Conservation (phyloP, 306 rosid species). For the Cucumis hystrix region DNA sequence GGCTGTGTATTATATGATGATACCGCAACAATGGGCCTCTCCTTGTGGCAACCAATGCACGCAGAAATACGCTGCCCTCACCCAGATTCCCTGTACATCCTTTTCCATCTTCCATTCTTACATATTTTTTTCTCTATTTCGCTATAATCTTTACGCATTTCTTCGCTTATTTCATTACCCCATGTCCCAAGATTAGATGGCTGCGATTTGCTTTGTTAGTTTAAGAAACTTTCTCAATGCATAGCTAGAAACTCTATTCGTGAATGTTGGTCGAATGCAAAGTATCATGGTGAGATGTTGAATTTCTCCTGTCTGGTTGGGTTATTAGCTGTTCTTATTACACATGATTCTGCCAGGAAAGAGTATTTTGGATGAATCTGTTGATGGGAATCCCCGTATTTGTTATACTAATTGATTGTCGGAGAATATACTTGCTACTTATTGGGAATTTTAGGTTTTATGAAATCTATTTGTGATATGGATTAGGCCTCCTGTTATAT, state of each 20-base stretch:
- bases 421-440: not conserved
- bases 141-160: not conserved
- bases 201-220: not conserved
- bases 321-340: not conserved
- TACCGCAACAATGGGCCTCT: constrained; percentile 64
- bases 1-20: constrained; percentile 19
- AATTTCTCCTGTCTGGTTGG: not conserved
- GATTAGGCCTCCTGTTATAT: not conserved
- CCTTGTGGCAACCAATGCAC: constrained; percentile 77
- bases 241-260: not conserved
- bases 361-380: not conserved
- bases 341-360: not conserved
- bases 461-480: not conserved
- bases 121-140: not conserved
- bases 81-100: constrained; percentile 55
- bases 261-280: not conserved
- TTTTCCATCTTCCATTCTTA: not conserved
- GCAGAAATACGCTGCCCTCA: constrained; percentile 57
- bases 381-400: not conserved
- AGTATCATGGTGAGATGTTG: not conserved
- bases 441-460: not conserved
- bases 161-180: not conserved
- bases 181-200: not conserved
- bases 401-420: not conserved
- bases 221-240: not conserved